phyloP scores from a whole-genome alignment of 2,329 filamentous ascomycete species.

The Huntiella abstrusa region DNA sequence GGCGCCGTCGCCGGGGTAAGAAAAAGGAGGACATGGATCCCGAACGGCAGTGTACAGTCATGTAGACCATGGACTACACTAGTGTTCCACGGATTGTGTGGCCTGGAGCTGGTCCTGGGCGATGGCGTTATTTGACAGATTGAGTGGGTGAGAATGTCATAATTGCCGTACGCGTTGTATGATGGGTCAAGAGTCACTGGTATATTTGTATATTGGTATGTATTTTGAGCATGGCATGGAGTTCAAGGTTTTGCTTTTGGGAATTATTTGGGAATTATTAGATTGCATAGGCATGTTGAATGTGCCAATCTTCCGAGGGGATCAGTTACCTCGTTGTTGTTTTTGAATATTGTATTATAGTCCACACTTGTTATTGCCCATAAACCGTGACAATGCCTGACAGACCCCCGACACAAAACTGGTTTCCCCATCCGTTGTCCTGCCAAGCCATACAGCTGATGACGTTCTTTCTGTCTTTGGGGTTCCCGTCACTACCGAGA shows the following conservation, averaged over 20 bases:
- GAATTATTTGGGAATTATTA: neutral
- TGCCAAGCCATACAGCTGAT: conserved; percentile 45
- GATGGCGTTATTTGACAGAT: no score
- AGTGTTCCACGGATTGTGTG: no score
- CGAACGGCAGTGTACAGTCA: conserved; percentile 9
- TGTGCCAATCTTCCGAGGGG: neutral
- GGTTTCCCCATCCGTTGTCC: conserved; percentile 41
- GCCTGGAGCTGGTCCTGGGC: no score
- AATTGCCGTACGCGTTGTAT: no score
- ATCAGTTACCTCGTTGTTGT: neutral
- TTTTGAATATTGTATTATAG: neutral
- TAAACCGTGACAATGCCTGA: conserved; percentile 48
- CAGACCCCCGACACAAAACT: conserved; percentile 47
- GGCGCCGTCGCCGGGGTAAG: conserved; percentile 6
- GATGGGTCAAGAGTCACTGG: no score
- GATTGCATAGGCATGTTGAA: neutral
- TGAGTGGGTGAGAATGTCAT: no score
- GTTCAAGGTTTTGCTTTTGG: no score
- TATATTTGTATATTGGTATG: no score
- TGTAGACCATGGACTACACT: conserved; percentile 2
- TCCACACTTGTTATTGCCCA: conserved; percentile 18
- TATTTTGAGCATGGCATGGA: no score
- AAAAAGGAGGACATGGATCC: conserved; percentile 4
- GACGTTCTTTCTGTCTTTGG: conserved; percentile 39
- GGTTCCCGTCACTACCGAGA: conserved; percentile 40